Conservation (phyloP, 495 filamentous ascomycete species). For the Neurospora sp. region DNA sequence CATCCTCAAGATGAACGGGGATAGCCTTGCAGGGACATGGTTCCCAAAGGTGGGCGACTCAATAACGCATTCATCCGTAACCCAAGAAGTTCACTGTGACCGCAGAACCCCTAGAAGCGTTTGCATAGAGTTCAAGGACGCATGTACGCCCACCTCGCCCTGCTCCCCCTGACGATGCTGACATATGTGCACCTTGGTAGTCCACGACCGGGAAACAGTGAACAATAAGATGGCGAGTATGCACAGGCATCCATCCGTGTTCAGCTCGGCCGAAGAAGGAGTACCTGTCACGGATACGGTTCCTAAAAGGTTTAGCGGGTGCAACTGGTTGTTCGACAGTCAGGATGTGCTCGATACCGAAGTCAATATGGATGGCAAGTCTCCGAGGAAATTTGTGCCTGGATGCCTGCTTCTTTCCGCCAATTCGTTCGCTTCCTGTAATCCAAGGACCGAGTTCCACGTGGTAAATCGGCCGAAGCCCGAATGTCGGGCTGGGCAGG, state of each 20-base stretch:
- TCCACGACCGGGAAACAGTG: not conserved
- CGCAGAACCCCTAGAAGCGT: not conserved
- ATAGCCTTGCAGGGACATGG: not conserved
- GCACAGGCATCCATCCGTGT: not conserved
- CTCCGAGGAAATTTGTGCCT: not conserved
- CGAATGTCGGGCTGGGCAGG: not conserved
- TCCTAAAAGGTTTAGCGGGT: not conserved
- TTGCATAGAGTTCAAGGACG: not conserved
- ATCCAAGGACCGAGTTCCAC: not conserved
- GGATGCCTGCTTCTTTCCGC: not conserved
- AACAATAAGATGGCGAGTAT: not conserved
- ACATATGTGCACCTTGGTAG: not conserved
- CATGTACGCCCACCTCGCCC: not conserved
- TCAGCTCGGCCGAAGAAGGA: not conserved
- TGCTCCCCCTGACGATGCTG: not conserved
- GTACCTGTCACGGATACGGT: not conserved
- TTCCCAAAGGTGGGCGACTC: not conserved
- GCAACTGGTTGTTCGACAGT: not conserved
- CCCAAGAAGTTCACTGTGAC: not conserved
- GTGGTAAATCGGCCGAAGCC: not conserved
- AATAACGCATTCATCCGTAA: not conserved
- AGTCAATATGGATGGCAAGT: not conserved
- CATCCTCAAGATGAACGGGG: not conserved
- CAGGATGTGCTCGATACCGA: not conserved
- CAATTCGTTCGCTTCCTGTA: not conserved